Base-by-base conservation (phyloP, 2,329 filamentous ascomycete species). In the Ramichloridium luteum region DNA sequence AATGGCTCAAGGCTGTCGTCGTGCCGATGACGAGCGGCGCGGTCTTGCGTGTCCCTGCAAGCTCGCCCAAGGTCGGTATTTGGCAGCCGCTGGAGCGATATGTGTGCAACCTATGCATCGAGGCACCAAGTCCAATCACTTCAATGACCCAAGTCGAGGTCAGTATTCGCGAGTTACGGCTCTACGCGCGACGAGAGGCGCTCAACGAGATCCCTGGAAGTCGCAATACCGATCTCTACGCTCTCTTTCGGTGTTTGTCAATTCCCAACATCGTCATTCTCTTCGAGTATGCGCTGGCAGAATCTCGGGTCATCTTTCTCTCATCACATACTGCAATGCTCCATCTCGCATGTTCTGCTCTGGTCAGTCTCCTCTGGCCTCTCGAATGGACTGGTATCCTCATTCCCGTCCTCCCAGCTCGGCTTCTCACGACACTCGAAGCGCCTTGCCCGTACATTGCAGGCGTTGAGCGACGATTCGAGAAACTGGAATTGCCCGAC, bases 81-180 rank as follows among this genome's bases (percentile, higher is more conserved):
- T 98, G 90, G 90, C 88, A 94, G 55, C 90, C 90, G 10, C 62
- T 98, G 38, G 90, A 98, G 62, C 77, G 86, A 51, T 98, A 96
- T 56, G 86, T 98, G 18, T 79, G 96, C 60, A 96, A 96, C 55
- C 67, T 98, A 18, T 98, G 90, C 59, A 86, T 86, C 6, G 88
- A 96, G 59, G 90, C 90, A 2, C 80, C 92, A 50, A 88, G 81
- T 50, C 90, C 90, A 1, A 73, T 93, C 30, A 81, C 80, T 18
- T 96, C 90, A 23, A 88, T 92, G 59, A 96, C 88, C 0, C 90
- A 98, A 55, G 85, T 96, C 17, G 90, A 98, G 59, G 67, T 96
- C 22, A 78, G 80, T 1, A 74, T 98, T 17, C 74, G 90, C 36
- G 90, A 98, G 55, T 61, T 98, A 45, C 80, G 85, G 17, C 66